Evolutionary conservation across 371 early-diverging fungal genomes (phyloP), one percentile per base, ranked within the genome.

Genomic region (Haplosporangium sp.): DNA sequence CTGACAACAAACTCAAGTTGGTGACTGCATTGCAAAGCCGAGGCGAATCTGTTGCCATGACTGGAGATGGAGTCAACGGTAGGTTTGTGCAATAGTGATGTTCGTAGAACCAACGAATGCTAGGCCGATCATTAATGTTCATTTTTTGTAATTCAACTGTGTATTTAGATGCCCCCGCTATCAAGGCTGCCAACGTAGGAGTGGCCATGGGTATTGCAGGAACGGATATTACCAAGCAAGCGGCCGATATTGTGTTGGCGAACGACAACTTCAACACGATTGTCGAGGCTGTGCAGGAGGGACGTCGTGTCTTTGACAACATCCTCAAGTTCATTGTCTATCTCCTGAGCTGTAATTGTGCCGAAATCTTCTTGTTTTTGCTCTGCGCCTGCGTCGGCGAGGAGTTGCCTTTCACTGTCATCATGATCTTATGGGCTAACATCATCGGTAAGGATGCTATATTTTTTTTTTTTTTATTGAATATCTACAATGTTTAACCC

Each of bases 1-100:
- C 99, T 7, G 97, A 98, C 74, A 97, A 96, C 79, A 99, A 99
- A 82, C 91, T 97, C 57, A 96, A 95, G 85, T 94, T 99, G 85
- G 96, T 99, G 43, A 88, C 93, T 81, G 95, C 98, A 0, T 83
- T 99, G 65, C 96, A 99, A 82, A 86, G 90, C n/a, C 89, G 92
- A 29, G 87, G 87, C 23, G 86, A 86, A 48, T 86, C 87, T 52
- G 89, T 86, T 62, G 91, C 87, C 62, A 91, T 92, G 94, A 95
- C 95, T 6, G 98, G 98, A 59, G 94, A 98, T 83, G 93, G 98
- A 84, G 92, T 96, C 50, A 96, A 94, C 70, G 80, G 76, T 76
- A 67, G 51, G 58, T 66, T 36, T 29, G 6, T 42, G 37, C n/a
- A 8, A 20, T 47, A 4, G 29, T 29, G 29, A 29, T 29, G 29